Conservation (phyloP, 2,329 filamentous ascomycete species). For the Fusarium avenaceum region DNA sequence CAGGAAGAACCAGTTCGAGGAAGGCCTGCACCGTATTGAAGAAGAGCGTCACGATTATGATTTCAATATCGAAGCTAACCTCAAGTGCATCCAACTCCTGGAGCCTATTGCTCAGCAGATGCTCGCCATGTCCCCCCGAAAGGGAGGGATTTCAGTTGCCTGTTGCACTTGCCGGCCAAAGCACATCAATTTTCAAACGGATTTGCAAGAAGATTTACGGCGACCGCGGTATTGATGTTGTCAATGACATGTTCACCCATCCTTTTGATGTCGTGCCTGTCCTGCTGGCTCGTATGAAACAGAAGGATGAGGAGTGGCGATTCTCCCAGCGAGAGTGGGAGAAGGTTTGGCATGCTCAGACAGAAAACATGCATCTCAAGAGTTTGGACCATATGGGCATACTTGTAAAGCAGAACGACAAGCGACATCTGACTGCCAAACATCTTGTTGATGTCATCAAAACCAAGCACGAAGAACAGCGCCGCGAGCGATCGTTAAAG, state of each 20-base stretch:
- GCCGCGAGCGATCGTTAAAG: conserved; percentile 75
- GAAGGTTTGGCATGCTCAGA: conserved; percentile 98
- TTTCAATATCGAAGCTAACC: conserved; percentile 96
- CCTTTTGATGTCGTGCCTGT: conserved; percentile 92
- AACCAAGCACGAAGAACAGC: conserved; percentile 91
- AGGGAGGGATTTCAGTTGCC: conserved; percentile 83
- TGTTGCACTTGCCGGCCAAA: conserved; percentile 87
- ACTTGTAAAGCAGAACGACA: conserved; percentile 88
- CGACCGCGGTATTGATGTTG: conserved; percentile 86
- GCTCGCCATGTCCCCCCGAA: conserved; percentile 81
- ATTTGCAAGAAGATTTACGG: conserved; percentile 99
- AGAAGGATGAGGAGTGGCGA: conserved; percentile 98
- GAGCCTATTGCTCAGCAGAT: conserved; percentile 95
- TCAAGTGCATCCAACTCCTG: conserved; percentile 94
- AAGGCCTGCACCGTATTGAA: conserved; percentile 94
- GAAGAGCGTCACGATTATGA: conserved; percentile 99
- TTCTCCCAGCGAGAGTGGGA: conserved; percentile 98
- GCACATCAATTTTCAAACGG: conserved; percentile 95
- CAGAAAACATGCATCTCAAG: conserved; percentile 93
- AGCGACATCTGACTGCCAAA: conserved; percentile 91
- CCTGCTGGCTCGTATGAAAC: conserved; percentile 88
- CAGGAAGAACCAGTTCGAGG: conserved; percentile 95
- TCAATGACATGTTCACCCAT: conserved; percentile 85
- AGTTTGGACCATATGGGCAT: conserved; percentile 97
- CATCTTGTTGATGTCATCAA: conserved; percentile 91